phyloP scores from a whole-genome alignment of 495 filamentous ascomycete genomes.

The Aspergillus hancockii region DNA sequence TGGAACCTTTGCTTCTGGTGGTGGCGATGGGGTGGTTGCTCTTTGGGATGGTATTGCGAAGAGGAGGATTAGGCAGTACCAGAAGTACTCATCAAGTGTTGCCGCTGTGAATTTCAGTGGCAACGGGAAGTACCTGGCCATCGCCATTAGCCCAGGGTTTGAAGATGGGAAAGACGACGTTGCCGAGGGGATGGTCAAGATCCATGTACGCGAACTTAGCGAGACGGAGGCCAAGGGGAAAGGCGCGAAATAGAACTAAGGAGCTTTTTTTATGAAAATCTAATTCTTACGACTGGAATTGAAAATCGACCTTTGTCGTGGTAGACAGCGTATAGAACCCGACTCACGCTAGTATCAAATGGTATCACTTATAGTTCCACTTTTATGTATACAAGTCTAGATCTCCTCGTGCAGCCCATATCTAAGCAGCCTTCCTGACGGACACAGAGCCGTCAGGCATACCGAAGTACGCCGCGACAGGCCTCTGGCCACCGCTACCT shows the following conservation, averaged over 20 bases:
- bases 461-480: conserved; percentile 92
- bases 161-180: conserved; percentile 85
- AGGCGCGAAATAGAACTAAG: conserved; percentile 53
- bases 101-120: conserved; percentile 72
- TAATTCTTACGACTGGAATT: conserved; percentile 14
- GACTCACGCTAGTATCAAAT: conserved; percentile 14
- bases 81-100: conserved; percentile 75
- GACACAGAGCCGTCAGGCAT: conserved; percentile 76
- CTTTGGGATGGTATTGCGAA: conserved; percentile 95
- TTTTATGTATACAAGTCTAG: conserved; percentile 7
- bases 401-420: neutral
- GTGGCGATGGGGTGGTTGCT: conserved; percentile 91
- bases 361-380: conserved; percentile 2
- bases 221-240: conserved; percentile 91
- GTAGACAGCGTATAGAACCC: conserved; percentile 9
- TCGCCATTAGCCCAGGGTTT: conserved; percentile 86
- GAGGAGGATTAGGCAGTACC: conserved; percentile 87
- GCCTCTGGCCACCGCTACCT: conserved; percentile 77
- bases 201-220: conserved; percentile 78
- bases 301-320: neutral
- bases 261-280: conserved; percentile 12
- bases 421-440: conserved; percentile 43
- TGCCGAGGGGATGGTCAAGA: conserved; percentile 65
- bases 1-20: conserved; percentile 90
- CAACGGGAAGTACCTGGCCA: conserved; percentile 80